Conservation (phyloP, 805 yeast genomes). For the Candida anglica region DNA sequence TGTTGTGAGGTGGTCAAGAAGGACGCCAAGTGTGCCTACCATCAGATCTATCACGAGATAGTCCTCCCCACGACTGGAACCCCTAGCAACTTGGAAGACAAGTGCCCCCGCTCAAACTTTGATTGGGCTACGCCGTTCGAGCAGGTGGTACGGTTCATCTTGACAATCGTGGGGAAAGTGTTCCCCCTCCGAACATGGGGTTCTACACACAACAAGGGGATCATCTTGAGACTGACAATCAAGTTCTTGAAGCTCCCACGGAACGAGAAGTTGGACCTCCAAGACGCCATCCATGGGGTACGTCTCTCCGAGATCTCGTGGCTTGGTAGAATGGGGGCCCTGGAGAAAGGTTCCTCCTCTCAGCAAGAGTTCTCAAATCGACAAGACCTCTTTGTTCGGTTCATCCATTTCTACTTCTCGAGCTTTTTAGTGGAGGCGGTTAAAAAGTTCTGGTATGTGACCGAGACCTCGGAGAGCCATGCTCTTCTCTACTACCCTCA, state of each 20-base stretch:
- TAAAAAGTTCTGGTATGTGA: slow-evolving; percentile 59
- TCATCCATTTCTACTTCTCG: slow-evolving; percentile 58
- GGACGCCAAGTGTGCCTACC: too few species aligned
- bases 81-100: too few species aligned
- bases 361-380: slow-evolving; percentile 19
- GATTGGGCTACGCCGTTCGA: slow-evolving; percentile 24
- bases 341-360: too few species aligned
- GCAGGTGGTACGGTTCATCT: slow-evolving; percentile 39
- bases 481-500: slow-evolving; percentile 51
- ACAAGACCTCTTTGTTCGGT: slow-evolving; percentile 25
- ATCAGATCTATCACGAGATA: too few species aligned
- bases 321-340: slow-evolving; percentile 34
- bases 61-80: too few species aligned
- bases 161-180: slow-evolving; percentile 41
- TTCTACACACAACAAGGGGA: slow-evolving; percentile 40
- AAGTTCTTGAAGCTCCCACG: slow-evolving; percentile 32
- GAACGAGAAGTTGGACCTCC: slow-evolving; percentile 29
- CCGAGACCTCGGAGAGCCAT: slow-evolving; percentile 36
- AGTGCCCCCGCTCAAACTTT: slow-evolving; percentile 11
- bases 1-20: too few species aligned
- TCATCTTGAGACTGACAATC: slow-evolving; percentile 33
- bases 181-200: slow-evolving; percentile 57
- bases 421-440: slow-evolving; percentile 45
- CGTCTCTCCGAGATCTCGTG: slow-evolving; percentile 47
- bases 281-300: slow-evolving; percentile 30